Evolutionary conservation across 495 filamentous ascomycete genomes (phyloP).

Genomic region (Annulohypoxylon nitens): DNA sequence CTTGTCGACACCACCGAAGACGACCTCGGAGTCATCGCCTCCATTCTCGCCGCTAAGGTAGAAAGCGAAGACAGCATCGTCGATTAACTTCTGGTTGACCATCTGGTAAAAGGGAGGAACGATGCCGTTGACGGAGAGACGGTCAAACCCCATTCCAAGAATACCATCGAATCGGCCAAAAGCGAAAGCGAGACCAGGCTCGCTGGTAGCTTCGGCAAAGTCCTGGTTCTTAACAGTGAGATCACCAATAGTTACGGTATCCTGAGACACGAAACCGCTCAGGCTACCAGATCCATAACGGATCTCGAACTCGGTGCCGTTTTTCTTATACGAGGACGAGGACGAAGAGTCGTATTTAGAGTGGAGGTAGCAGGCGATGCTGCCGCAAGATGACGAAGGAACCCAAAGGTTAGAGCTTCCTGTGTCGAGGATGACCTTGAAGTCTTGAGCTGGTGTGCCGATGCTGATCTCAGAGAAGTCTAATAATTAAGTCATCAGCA

Average conservation of each 20-base stretch:
- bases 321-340: slow-evolving; percentile 93
- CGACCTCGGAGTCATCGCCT: slow-evolving; percentile 84
- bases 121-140: slow-evolving; percentile 95
- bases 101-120: slow-evolving; percentile 96
- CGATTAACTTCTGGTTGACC: slow-evolving; percentile 87
- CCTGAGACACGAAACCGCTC: slow-evolving; percentile 92
- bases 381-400: slow-evolving; percentile 87
- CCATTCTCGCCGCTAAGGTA: slow-evolving; percentile 83
- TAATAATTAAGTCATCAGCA: slow-evolving; percentile 57
- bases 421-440: slow-evolving; percentile 99
- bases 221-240: slow-evolving; percentile 86
- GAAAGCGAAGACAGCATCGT: slow-evolving; percentile 96
- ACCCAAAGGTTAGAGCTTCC: slow-evolving; percentile 99
- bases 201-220: slow-evolving; percentile 94
- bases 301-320: slow-evolving; percentile 93
- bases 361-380: slow-evolving; percentile 98
- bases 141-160: slow-evolving; percentile 92
- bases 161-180: slow-evolving; percentile 99
- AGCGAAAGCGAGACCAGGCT: slow-evolving; percentile 97
- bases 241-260: slow-evolving; percentile 88
- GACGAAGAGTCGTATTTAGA: slow-evolving; percentile 92
- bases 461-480: slow-evolving; percentile 97
- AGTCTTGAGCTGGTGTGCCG: slow-evolving; percentile 90
- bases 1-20: slow-evolving; percentile 92
- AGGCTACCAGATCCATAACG: slow-evolving; percentile 95